Evolutionary conservation across 148 eudicot genomes (phyloP).

Genomic region (Chenopodium berlandieri): DNA sequence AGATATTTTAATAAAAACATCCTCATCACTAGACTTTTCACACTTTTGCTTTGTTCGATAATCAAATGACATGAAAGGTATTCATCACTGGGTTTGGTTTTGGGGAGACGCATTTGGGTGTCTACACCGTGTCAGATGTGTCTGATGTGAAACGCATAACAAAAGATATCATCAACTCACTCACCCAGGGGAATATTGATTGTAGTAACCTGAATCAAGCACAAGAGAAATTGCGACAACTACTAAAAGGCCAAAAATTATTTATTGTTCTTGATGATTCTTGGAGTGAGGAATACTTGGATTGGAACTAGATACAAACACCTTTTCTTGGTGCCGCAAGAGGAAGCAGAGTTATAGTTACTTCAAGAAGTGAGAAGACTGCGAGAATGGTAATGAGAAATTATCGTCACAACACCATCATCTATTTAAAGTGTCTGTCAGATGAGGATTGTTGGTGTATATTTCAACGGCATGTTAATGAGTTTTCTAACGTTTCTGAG

Average conservation of each 20-base stretch:
- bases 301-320: background rate
- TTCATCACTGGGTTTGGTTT: too few relatives aligned
- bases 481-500: background rate
- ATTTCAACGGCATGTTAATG: background rate
- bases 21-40: too few relatives aligned
- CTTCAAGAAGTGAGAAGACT: background rate
- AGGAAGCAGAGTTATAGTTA: slow-evolving; percentile 4
- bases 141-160: too few relatives aligned
- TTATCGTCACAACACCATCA: background rate
- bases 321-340: background rate
- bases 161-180: too few relatives aligned
- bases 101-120: too few relatives aligned
- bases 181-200: too few relatives aligned
- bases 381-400: background rate
- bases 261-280: slow-evolving; percentile 10
- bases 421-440: background rate
- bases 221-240: background rate
- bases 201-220: too few relatives aligned
- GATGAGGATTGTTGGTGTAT: slow-evolving; percentile 1
- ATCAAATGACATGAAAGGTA: too few relatives aligned
- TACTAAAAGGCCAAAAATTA: background rate
- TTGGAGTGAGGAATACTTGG: background rate
- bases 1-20: too few relatives aligned
- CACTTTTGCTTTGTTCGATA: too few relatives aligned
- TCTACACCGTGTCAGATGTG: too few relatives aligned